A percentile compares a stretch with the other conserved stretches of the same genome.
phyloP scores from a whole-genome alignment of 768 basidiomycete genomes.

The Agaricus subrufescens region DNA sequence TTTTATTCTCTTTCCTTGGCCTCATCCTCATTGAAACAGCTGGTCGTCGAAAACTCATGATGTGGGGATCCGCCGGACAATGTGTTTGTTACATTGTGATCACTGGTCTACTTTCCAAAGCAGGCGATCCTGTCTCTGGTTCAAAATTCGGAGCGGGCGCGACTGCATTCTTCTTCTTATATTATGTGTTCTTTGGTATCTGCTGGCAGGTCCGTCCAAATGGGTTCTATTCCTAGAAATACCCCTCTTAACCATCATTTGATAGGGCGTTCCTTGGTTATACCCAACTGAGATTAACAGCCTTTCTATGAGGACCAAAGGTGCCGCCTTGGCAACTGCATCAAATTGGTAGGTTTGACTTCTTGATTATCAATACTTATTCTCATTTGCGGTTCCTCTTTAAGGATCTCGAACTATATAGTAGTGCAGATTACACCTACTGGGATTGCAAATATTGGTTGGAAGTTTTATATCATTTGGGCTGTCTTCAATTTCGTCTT shows the following conservation, averaged over 20 bases:
- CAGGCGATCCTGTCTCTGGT: slow-evolving; percentile 25
- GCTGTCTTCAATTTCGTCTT: slow-evolving; percentile 42
- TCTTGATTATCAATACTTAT: neutral
- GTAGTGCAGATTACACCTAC: slow-evolving; percentile 46
- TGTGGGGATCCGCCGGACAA: slow-evolving; percentile 49
- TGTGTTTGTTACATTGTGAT: slow-evolving; percentile 43
- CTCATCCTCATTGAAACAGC: slow-evolving; percentile 42
- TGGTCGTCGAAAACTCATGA: slow-evolving; percentile 46
- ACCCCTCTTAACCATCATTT: neutral
- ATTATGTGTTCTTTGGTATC: slow-evolving; percentile 47
- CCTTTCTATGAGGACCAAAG: slow-evolving; percentile 45
- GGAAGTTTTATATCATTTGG: slow-evolving; percentile 49
- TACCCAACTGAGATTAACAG: slow-evolving; percentile 50
- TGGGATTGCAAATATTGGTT: slow-evolving; percentile 41
- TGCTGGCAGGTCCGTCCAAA: slow-evolving; percentile 40
- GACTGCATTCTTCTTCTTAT: slow-evolving; percentile 45
- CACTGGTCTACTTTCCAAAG: slow-evolving; percentile 33
- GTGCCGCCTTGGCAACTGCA: slow-evolving; percentile 43
- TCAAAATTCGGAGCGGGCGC: slow-evolving; percentile 36
- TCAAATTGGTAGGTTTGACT: slow-evolving; percentile 35
- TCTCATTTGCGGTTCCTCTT: neutral
- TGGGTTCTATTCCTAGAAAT: neutral
- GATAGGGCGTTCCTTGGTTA: slow-evolving; percentile 44
- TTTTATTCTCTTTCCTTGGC: slow-evolving; percentile 42
- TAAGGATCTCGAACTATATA: slow-evolving; percentile 45